Percentiles rank a stretch among this genome's conserved stretches.
These are phyloP conservation scores for Dalbergia oliveri DNA, from an alignment of 306 rosid species.

Conservation along the genomic window DNA sequence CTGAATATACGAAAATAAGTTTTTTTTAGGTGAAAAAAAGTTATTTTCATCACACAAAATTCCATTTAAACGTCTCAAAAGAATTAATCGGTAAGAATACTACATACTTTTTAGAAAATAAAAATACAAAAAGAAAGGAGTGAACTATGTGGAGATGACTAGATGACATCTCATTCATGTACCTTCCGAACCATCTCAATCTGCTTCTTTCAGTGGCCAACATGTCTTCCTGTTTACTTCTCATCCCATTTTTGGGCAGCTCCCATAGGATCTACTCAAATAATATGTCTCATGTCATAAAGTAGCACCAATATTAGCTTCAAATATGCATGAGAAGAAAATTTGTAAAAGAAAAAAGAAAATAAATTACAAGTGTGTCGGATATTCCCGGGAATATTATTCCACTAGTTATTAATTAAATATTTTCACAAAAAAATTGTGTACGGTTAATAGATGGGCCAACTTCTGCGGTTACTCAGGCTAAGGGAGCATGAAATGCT, in stretches of 20 bases:
- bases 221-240: background rate
- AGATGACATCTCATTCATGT: slow-evolving; percentile 7
- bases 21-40: too few relatives aligned
- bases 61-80: too few relatives aligned
- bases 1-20: too few relatives aligned
- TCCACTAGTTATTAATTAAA: background rate
- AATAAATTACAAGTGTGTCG: background rate
- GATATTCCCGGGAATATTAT: slow-evolving; percentile 24
- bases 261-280: background rate
- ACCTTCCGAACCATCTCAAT: slow-evolving; percentile 7
- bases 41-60: too few relatives aligned
- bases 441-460: background rate
- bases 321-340: background rate
- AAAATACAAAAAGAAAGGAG: background rate
- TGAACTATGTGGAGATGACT: background rate
- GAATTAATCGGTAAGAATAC: too few relatives aligned
- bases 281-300: background rate
- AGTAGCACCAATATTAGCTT: background rate
- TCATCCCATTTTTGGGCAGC: background rate
- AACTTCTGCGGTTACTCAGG: slow-evolving; percentile 2
- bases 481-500: background rate
- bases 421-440: background rate
- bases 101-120: background rate
- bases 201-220: slow-evolving; percentile 1
- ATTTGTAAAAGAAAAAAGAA: background rate